Conservation (phyloP, 2,329 filamentous ascomycete genomes). For the Apiospora aurea region DNA sequence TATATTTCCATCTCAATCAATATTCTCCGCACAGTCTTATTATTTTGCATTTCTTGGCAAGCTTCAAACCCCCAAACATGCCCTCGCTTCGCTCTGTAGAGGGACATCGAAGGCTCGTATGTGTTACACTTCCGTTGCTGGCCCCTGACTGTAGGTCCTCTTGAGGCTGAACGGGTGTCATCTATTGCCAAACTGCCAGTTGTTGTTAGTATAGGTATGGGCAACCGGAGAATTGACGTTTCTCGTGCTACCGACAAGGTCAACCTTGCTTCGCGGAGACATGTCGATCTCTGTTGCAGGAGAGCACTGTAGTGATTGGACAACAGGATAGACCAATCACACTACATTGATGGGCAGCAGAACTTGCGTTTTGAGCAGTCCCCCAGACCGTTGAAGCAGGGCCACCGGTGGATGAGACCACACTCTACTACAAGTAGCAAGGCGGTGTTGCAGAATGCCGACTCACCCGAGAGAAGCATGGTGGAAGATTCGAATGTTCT, state of each 20-base stretch:
- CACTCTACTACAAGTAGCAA: constrained; percentile 6
- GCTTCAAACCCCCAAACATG: not conserved
- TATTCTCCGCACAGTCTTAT: not conserved
- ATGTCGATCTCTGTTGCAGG: not conserved
- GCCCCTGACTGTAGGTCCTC: not conserved
- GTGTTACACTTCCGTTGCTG: not conserved
- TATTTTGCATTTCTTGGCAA: not conserved
- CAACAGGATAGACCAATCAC: not conserved
- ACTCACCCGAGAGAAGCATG: constrained; percentile 3
- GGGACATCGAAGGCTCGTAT: not conserved
- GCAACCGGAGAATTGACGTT: not conserved
- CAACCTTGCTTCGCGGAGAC: constrained; percentile 1
- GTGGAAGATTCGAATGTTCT: constrained; percentile 16
- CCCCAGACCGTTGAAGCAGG: constrained; percentile 19
- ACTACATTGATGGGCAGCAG: constrained; percentile 14
- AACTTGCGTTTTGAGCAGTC: constrained; percentile 11
- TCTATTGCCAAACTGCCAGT: not conserved
- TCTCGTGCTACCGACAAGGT: not conserved
- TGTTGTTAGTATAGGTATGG: not conserved
- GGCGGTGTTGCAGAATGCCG: constrained; percentile 18
- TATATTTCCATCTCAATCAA: not conserved
- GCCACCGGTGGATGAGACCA: constrained; percentile 20
- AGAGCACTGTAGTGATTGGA: not conserved
- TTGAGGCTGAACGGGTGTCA: not conserved
- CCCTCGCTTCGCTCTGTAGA: not conserved